A percentile compares a stretch with the other conserved stretches of the same genome.
Evolutionary conservation across 164 flowering plant genomes (phyloP).

Genomic region (Brasenia schreberi): DNA sequence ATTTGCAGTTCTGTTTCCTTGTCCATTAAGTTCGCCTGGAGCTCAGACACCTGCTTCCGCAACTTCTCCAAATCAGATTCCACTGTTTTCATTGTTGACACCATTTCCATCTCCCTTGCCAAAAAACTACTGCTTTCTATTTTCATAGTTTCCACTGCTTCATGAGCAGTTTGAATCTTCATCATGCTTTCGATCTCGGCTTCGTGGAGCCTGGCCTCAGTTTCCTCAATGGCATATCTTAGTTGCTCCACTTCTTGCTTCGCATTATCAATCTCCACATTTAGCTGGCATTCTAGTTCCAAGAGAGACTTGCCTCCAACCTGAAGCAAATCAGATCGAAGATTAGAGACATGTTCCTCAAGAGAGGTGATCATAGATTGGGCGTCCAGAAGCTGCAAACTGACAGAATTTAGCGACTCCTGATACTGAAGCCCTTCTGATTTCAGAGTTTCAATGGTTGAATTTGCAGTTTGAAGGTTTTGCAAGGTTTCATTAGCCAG

Average conservation of each 20-base stretch:
- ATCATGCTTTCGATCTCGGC: slow-evolving; percentile 28
- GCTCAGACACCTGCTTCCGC: slow-evolving; percentile 21
- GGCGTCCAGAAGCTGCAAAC: slow-evolving; percentile 51
- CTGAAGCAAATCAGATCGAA: slow-evolving; percentile 20
- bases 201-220: slow-evolving; percentile 40
- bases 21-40: slow-evolving; percentile 48
- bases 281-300: slow-evolving; percentile 15
- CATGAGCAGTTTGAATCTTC: slow-evolving; percentile 35
- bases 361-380: slow-evolving; percentile 33
- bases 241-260: slow-evolving; percentile 36
- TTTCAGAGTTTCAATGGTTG: slow-evolving; percentile 35
- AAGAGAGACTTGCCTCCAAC: slow-evolving; percentile 5
- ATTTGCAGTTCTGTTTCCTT: slow-evolving; percentile 64
- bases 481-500: slow-evolving; percentile 34
- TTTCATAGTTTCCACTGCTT: slow-evolving; percentile 34
- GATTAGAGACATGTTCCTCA: slow-evolving; percentile 42
- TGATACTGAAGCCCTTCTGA: slow-evolving; percentile 32
- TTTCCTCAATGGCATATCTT: slow-evolving; percentile 35
- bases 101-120: slow-evolving; percentile 35
- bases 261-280: slow-evolving; percentile 20
- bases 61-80: slow-evolving; percentile 29
- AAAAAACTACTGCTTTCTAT: not conserved
- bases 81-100: slow-evolving; percentile 31
- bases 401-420: slow-evolving; percentile 31
- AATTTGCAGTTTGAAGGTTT: slow-evolving; percentile 55